A percentile compares a stretch with the other conserved stretches of the same genome.
Conservation (phyloP, 768 basidiomycete genomes). For the Baorangia bicolor region DNA sequence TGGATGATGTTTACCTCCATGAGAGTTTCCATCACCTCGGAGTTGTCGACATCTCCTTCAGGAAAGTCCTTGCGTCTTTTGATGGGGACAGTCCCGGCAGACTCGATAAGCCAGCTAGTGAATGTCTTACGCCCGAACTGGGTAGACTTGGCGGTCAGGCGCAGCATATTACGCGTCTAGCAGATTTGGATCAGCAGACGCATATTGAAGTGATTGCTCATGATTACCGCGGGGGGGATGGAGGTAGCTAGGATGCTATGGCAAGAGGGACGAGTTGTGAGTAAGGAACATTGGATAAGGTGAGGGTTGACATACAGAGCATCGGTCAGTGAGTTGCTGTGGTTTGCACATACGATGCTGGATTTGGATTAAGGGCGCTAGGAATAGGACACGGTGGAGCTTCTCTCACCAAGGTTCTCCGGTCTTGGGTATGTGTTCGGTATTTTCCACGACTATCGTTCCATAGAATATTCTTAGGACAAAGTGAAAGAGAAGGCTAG, state of each 20-base stretch:
- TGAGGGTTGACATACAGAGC: conserved; percentile 58
- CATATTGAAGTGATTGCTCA: background rate
- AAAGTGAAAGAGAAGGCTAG: conserved; percentile 69
- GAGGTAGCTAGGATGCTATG: conserved; percentile 69
- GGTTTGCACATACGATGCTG: conserved; percentile 85
- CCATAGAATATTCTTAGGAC: conserved; percentile 92
- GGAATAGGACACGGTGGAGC: background rate
- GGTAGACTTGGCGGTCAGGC: conserved; percentile 85
- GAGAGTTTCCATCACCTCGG: conserved; percentile 63
- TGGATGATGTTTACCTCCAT: conserved; percentile 48
- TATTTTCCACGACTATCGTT: conserved; percentile 81
- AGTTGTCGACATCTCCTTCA: conserved; percentile 61
- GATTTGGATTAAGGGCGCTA: background rate
- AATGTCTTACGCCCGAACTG: conserved; percentile 83
- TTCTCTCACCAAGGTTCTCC: conserved; percentile 68
- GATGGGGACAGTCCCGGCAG: conserved; percentile 83
- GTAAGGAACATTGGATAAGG: background rate
- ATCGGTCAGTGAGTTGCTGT: conserved; percentile 84
- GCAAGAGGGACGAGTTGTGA: background rate
- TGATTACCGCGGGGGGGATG: conserved; percentile 62
- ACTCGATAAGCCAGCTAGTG: conserved; percentile 88
- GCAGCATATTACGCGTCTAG: conserved; percentile 75
- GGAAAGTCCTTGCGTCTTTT: conserved; percentile 69
- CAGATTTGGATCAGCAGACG: conserved; percentile 3
- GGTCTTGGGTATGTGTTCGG: conserved; percentile 63